Conservation (phyloP, 495 filamentous ascomycete genomes). For the Talaromyces stipitatus region DNA sequence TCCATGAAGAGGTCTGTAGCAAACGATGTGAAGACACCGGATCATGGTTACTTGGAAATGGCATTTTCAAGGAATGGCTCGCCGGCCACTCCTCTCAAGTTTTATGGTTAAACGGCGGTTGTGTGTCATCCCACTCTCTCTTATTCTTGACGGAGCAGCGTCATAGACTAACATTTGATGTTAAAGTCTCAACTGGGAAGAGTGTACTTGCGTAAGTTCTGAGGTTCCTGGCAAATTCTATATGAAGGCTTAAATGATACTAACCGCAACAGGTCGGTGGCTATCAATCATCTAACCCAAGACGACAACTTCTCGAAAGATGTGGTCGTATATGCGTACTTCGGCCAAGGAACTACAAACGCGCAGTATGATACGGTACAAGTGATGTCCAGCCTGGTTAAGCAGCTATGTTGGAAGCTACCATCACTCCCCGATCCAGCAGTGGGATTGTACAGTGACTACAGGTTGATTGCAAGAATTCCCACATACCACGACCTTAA, state of each 20-base stretch:
- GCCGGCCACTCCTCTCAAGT: no score
- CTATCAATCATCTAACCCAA: background rate
- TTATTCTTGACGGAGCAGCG: no score
- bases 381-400: background rate
- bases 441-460: background rate
- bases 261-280: background rate
- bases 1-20: background rate
- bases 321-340: background rate
- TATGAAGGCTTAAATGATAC: background rate
- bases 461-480: background rate
- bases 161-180: background rate
- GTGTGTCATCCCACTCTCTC: background rate
- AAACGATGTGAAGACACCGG: background rate
- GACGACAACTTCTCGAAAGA: background rate
- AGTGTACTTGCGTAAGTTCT: background rate
- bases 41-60: background rate
- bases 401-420: background rate
- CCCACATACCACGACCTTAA: background rate
- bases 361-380: background rate
- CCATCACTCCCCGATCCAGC: background rate
- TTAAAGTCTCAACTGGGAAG: background rate
- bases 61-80: background rate
- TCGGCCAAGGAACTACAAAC: background rate
- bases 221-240: no score
- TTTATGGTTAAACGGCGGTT: background rate